Base-by-base conservation (phyloP, 2,329 filamentous ascomycete species). In the Myriosclerotinia duriaeana region DNA sequence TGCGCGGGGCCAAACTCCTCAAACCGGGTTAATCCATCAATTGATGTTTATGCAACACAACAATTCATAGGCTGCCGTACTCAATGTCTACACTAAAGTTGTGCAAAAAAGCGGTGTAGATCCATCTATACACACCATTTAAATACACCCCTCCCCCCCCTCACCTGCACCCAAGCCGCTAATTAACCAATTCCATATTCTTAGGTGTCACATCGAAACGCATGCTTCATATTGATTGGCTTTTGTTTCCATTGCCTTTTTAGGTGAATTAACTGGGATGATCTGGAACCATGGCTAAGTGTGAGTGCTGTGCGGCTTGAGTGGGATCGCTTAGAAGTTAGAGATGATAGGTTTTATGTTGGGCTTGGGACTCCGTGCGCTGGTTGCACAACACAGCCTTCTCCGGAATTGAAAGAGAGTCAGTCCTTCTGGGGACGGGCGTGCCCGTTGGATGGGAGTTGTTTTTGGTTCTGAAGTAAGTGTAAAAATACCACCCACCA, bases 31-130 rank as follows among this genome's bases (percentile, higher is more conserved):
- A n/a, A 60, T 36, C 30, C 44, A 59, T 60, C 14, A 48, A 36
- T 46, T 46, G 26, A 60, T 48, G 22, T 48, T 36, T 34, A n/a
- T 60, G 40, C 40, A 48, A 48, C 56, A 42, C 8, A 58, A 58
- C 3, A 26, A 8, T 46, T 46, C 44, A 46, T 46, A 46, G 44
- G 17, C 26, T 17, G 30, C 11, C 11, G 50, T 53, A 53, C 22
- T 30, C 26, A n/a, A 17, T 20, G 17, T 17, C 44, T 46, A 20
- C 44, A 46, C 44, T 46, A 53, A 46, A 59, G 42, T 59, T 60
- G 40, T 60, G 56, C 56, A 60, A 60, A 60, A 48, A 60, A 48
- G 56, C 56, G 56, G 56, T 60, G 56, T 48, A 34, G 26, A 53
- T 36, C 26, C 15, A 22, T n/a, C 46, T 48, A 5, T 17, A 48